These are phyloP conservation scores for Cyanophora paradoxa DNA, from an alignment of 78 protist species.

Conservation along the genomic window DNA sequence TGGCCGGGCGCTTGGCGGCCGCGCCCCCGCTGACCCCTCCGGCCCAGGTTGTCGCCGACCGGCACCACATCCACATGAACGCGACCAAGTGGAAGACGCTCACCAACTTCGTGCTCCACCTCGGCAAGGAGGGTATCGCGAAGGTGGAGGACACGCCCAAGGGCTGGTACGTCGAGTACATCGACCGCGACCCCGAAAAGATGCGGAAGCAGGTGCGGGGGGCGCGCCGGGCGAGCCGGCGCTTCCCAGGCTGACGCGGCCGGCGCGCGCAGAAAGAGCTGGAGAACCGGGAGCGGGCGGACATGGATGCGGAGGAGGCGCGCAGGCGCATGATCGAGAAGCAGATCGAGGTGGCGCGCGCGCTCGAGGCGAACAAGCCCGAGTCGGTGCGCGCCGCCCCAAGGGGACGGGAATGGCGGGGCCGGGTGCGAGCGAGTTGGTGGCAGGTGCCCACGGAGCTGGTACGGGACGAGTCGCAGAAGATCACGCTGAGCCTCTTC, in stretches of 20 bases:
- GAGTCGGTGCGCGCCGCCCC: not conserved
- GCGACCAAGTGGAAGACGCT: constrained; percentile 67
- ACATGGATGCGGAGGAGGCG: too few relatives aligned
- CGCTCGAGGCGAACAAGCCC: not conserved
- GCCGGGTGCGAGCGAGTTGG: not conserved
- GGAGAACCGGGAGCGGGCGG: too few relatives aligned
- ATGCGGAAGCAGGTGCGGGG: too few relatives aligned
- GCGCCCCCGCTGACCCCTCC: too few relatives aligned
- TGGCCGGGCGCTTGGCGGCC: too few relatives aligned
- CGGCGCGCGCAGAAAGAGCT: too few relatives aligned
- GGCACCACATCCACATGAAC: constrained; percentile 77
- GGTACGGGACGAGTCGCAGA: not conserved
- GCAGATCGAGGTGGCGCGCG: constrained; percentile 6
- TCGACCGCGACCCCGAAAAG: constrained; percentile 71
- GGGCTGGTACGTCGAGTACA: constrained; percentile 67
- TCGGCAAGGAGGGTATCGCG: constrained; percentile 61
- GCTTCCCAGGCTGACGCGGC: too few relatives aligned
- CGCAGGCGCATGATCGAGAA: not conserved
- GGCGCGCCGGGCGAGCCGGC: too few relatives aligned
- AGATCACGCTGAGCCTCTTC: not conserved
- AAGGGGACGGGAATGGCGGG: not conserved
- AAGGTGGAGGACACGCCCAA: constrained; percentile 72
- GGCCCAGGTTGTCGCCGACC: constrained; percentile 49
- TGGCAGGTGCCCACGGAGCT: not conserved
- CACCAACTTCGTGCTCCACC: constrained; percentile 57